Base-by-base conservation (phyloP, 768 basidiomycete genomes). In the Butyriboletus loyo region DNA sequence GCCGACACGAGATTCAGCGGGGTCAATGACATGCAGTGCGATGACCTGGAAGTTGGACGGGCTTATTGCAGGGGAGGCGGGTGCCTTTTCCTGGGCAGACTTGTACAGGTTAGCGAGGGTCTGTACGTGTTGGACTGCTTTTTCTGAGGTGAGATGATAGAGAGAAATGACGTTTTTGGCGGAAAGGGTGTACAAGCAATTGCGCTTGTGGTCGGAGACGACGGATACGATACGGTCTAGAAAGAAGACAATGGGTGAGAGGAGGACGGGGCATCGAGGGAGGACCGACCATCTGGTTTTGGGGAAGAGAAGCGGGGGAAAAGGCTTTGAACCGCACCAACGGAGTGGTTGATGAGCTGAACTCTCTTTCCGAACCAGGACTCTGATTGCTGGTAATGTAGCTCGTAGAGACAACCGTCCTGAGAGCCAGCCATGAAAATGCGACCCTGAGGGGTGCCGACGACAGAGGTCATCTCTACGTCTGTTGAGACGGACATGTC, bases 281-380 rank as follows among this genome's bases (percentile, higher is more conserved):
- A 51, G 30, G 22, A 70, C 80, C 49, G 64, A 92, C 92, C 89
- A 66, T 90, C 85, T 32, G 75, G 64, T 50, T 73, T 81, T 6
- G 83, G 72, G 11, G 81, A 74, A 25, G 86, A 75, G 58, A 94
- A 83, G 21, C 85, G 79, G 41, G 92, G 92, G 24, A 95, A 75
- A 46, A 92, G 76, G 64, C 89, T 92, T 59, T 85, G 82, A 49
- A 92, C 77, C 15, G 86, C 80, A 38, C 88, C 83, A 36, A 89
- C 78, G 19, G 93, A 91, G 63, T 94, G 91, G 61, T 97, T 96
- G 65, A 91, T 78, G 49, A 98, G 77, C 58, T 88, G 84, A 21
- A 91, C 83, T 45, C 85, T 80, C 68, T 92, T 92, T 39, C 85
- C 87, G 72, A 97, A 96, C 93, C 93, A 96, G 0, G 89, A 87